Evolutionary conservation across 139 green algal genomes (phyloP).

Genomic region (Volvox africanus): DNA sequence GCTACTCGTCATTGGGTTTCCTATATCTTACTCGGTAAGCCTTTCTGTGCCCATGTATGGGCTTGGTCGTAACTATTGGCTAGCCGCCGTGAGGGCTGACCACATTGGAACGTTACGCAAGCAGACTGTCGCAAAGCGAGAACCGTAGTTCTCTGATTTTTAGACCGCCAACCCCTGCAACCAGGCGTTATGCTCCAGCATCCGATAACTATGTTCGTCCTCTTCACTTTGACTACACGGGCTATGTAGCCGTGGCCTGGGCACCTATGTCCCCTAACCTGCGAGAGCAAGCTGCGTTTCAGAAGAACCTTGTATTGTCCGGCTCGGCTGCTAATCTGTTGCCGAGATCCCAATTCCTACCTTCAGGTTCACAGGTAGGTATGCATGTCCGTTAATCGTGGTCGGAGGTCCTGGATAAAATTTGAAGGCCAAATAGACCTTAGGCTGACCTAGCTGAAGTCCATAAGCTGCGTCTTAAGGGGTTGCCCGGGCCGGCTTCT

Average conservation of each 20-base stretch:
- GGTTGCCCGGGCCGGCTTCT: too few relatives aligned
- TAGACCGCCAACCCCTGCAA: background rate
- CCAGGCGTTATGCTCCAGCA: constrained; percentile 21
- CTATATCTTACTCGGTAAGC: constrained; percentile 25
- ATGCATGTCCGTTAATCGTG: background rate
- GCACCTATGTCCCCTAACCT: constrained; percentile 21
- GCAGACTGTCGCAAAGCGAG: background rate
- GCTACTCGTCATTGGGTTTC: constrained; percentile 7
- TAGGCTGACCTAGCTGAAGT: too few relatives aligned
- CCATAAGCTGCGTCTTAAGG: too few relatives aligned
- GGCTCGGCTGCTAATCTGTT: background rate
- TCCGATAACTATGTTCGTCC: background rate
- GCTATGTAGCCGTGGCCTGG: background rate
- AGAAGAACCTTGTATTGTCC: background rate
- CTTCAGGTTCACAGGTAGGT: constrained; percentile 1
- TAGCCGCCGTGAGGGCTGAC: background rate
- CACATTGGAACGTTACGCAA: background rate
- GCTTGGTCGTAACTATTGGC: background rate
- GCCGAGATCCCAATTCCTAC: constrained; percentile 15
- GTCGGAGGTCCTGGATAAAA: too few relatives aligned
- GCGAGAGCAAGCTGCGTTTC: background rate
- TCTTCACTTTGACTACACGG: constrained; percentile 47
- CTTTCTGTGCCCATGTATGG: background rate
- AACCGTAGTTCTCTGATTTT: background rate
- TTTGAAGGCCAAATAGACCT: too few relatives aligned